Base-by-base conservation (phyloP, 1,284 basidiomycete genomes). In the Leucoagaricus sp. region DNA sequence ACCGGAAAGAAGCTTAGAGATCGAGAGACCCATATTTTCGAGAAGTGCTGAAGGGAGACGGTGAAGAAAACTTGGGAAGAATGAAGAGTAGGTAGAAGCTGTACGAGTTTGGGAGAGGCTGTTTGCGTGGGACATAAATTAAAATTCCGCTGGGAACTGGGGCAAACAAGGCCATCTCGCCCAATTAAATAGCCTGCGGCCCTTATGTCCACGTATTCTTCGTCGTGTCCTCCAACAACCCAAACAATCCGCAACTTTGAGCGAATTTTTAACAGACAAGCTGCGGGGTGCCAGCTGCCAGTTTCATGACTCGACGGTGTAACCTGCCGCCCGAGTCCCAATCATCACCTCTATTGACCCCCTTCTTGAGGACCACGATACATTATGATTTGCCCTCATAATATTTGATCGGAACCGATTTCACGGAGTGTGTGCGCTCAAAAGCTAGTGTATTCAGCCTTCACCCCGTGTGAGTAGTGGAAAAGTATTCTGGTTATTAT, bases 1-100 rank as follows among this genome's bases (percentile, higher is more conserved):
- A 74, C 84, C 85, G 60, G 86, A 83, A 70, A 97, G 86, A 55
- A 95, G 80, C 69, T 77, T 83, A 65, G 93, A 96, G 68, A 96
- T 78, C 45, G 85, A 86, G 65, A 96, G 80, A 88, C 94, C 93
- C 93, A 95, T 95, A 72, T 70, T 77, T 71, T 67, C 60, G 64
- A 63, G 64, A 58, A 70, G 66, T 57, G 61, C 67, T 62, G 67
- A 67, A 58, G 65, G 67, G 64, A 66, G 67, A 66, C 62, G 65
- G 63, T 60, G 61, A 65, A 69, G 65, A 65, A 63, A 69, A 71
- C 65, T 45, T 44, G 65, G 73, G 66, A 68, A 65, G 69, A 68
- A 69, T 64, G 70, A 73, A 71, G 65, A 63, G 65, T 66, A 67
- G 59, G 62, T 44, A 61, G 54, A 55, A 60, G 64, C 63, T 64